A percentile compares a stretch with the other conserved stretches of the same genome.
Conservation (phyloP, 2,329 filamentous ascomycete genomes). For the Epichloe typhina region DNA sequence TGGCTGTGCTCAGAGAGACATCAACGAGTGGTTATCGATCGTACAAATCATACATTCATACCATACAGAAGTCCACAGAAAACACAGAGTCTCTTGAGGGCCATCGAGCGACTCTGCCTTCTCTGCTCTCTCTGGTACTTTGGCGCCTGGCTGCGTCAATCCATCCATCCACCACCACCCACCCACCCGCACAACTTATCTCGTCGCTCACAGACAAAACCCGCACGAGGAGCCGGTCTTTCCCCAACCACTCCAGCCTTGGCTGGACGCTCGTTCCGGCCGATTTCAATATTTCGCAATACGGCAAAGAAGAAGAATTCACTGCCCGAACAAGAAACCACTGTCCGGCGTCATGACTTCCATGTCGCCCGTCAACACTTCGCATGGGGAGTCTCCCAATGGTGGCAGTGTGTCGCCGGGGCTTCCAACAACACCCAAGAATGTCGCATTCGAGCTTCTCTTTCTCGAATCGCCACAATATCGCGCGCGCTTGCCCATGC, state of each 20-base stretch:
- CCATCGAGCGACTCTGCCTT: not conserved
- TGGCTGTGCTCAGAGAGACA: conserved; percentile 10
- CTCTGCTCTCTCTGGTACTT: conserved; percentile 7
- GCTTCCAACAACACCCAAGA: conserved; percentile 45
- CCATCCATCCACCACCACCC: conserved; percentile 8
- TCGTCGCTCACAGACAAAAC: conserved; percentile 14
- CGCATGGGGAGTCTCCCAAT: conserved; percentile 22
- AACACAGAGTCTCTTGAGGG: not conserved
- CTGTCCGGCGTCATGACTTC: conserved; percentile 27
- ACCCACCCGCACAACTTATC: not conserved
- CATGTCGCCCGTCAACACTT: conserved; percentile 29
- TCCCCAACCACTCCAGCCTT: conserved; percentile 11
- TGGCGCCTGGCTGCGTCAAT: conserved; percentile 9
- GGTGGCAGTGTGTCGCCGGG: conserved; percentile 34
- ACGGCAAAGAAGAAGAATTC: not conserved
- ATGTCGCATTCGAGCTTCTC: conserved; percentile 67
- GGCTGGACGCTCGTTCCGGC: conserved; percentile 9
- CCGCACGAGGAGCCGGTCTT: conserved; percentile 16
- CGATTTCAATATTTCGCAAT: conserved; percentile 4
- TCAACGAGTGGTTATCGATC: not conserved
- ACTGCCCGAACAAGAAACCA: not conserved
- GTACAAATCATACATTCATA: not conserved
- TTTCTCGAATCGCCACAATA: conserved; percentile 54
- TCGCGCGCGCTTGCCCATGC: conserved; percentile 66
- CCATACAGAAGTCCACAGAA: not conserved